Base-by-base conservation (phyloP, 2,329 filamentous ascomycete species). In the Neoascochyta sp. region DNA sequence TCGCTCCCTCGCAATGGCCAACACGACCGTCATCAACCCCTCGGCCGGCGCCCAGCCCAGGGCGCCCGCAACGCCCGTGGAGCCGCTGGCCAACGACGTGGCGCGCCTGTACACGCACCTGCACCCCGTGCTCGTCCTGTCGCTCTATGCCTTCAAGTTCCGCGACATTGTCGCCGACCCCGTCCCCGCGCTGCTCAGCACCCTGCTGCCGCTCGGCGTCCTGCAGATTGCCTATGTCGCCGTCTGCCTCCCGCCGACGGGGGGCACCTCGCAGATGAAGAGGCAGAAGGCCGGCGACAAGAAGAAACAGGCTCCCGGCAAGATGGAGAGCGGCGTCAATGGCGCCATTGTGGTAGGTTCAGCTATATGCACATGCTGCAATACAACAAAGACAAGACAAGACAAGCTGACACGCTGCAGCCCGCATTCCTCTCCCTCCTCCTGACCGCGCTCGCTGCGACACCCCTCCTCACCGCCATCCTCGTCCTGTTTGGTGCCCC, bases 401-500 rank as follows among this genome's bases (percentile, higher is more conserved):
- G 1, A 8, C 3, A 15, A 13, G 22, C 41, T 50, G 23, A 50
- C 32, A 25, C 7, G 8, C 6, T 14, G 7, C 4, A 95, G 73
- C 80, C 86, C 2, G 73, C 78, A 2, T 73, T 92, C 44, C 70
- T 89, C 34, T 81, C 84, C 6, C 74, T 90, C 17, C 60, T 78
- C 24, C 65, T 81, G 5, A 66, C 74, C 9, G 53, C 75, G 11
- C 60, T 75, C 37, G 68, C 78, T 29, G 71, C 72, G 4, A 70
- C 76, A 0, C 78, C 79, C 2, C 54, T 78, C 19, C 67, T 82
- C 24, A 64, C 73, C 58, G 58, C 78, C 23, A 65, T 80, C 20
- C 75, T 93, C 51, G 73, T 96, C 52, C 83, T 96, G 46, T 93
- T 95, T 64, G 92, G 92, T 54, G 92, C 90, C 6, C 92, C 92